Evolutionary conservation across 441 rosid genomes (phyloP).

Genomic region (Kokia cookei): DNA sequence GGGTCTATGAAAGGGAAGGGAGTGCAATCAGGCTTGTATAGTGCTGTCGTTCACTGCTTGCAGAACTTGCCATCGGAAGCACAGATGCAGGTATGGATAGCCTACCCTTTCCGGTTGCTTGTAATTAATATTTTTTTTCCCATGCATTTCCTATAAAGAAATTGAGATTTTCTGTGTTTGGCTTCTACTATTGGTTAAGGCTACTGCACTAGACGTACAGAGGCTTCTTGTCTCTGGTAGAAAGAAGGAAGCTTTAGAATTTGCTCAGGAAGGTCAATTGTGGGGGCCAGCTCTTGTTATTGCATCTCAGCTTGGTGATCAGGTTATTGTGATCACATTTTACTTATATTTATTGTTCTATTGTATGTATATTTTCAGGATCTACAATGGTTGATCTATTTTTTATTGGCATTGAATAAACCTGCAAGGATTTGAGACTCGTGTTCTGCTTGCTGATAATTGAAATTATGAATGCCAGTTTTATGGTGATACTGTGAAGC

Average conservation of each 20-base stretch:
- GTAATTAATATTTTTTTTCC: not conserved
- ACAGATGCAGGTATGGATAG: conserved; percentile 60
- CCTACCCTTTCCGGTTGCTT: not conserved
- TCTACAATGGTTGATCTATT: not conserved
- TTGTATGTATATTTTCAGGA: not conserved
- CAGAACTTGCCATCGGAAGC: conserved; percentile 81
- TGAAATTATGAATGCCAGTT: conserved; percentile 41
- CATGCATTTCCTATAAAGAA: not conserved
- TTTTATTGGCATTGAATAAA: not conserved
- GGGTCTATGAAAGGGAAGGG: conserved; percentile 59
- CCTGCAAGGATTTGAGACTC: not conserved
- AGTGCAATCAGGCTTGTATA: conserved; percentile 29
- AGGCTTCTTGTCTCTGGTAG: conserved; percentile 93
- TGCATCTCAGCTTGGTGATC: conserved; percentile 93
- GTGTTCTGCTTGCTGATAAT: conserved; percentile 3
- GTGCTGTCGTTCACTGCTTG: conserved; percentile 61
- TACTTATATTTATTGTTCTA: not conserved
- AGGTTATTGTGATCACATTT: conserved; percentile 38
- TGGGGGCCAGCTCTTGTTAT: conserved; percentile 99
- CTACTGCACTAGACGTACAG: conserved; percentile 89
- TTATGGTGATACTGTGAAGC: conserved; percentile 86
- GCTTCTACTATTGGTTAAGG: conserved; percentile 45
- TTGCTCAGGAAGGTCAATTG: conserved; percentile 88
- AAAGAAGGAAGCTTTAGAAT: conserved; percentile 75
- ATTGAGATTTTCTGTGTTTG: conserved; percentile 20